Conservation (phyloP, 305 asterid species). For the Solanum hybrid region DNA sequence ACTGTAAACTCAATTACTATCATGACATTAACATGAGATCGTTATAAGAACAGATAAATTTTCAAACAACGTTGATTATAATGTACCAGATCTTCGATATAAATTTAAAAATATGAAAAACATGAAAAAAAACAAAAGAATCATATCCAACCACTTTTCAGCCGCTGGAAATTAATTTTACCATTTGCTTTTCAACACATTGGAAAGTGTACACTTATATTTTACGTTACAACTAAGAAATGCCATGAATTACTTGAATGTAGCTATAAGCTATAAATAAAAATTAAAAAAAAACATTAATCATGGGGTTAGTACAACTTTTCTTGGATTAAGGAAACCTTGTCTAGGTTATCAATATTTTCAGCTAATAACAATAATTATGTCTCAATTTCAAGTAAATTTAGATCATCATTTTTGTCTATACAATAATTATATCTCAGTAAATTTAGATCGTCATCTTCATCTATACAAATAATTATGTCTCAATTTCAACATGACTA, state of each 20-base stretch:
- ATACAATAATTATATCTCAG: background rate
- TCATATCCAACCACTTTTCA: background rate
- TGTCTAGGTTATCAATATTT: background rate
- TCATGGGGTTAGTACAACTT: slow-evolving; percentile 3
- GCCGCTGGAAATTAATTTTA: background rate
- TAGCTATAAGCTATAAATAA: background rate
- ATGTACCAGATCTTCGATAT: background rate
- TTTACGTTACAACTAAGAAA: slow-evolving; percentile 8
- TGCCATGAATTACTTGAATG: background rate
- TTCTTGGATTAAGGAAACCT: slow-evolving; percentile 6
- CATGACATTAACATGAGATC: background rate
- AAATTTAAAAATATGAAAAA: background rate
- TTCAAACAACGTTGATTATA: background rate
- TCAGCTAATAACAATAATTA: background rate
- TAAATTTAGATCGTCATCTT: background rate
- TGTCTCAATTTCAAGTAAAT: background rate
- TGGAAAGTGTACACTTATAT: background rate
- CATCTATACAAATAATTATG: background rate
- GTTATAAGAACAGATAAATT: background rate
- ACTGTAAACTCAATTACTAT: background rate
- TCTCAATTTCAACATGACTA: background rate
- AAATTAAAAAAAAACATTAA: background rate
- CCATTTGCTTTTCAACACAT: background rate
- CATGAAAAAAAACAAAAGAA: background rate
- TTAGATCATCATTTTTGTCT: background rate